phyloP scores from a whole-genome alignment of 2,329 filamentous ascomycete species.

The Nannizziopsis arthrosporioides region DNA sequence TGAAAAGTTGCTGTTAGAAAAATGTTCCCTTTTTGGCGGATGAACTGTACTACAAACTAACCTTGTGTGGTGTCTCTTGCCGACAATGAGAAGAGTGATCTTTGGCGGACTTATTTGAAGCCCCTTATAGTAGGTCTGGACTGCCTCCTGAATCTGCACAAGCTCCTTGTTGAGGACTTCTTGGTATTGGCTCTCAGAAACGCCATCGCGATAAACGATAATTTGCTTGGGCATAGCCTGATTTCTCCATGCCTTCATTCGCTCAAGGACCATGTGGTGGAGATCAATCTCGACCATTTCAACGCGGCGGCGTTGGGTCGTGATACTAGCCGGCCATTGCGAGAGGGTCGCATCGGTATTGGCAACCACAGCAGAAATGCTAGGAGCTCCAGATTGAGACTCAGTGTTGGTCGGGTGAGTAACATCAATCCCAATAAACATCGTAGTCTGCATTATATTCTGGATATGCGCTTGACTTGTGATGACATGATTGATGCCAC shows the following conservation, averaged over 20 bases:
- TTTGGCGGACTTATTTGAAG: slow-evolving; percentile 39
- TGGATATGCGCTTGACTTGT: slow-evolving; percentile 38
- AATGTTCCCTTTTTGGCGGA: not conserved
- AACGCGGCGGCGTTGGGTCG: slow-evolving; percentile 48
- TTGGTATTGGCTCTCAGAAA: slow-evolving; percentile 73
- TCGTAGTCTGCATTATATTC: slow-evolving; percentile 58
- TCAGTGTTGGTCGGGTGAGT: slow-evolving; percentile 65
- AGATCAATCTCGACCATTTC: slow-evolving; percentile 59
- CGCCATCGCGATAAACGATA: slow-evolving; percentile 76
- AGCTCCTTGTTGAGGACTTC: slow-evolving; percentile 59
- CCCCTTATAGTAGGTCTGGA: slow-evolving; percentile 45
- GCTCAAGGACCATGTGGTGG: slow-evolving; percentile 48
- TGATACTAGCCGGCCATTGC: slow-evolving; percentile 68
- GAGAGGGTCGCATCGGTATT: slow-evolving; percentile 57
- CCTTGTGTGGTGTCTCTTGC: slow-evolving; percentile 79
- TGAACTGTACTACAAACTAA: not conserved
- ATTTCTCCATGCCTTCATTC: slow-evolving; percentile 53
- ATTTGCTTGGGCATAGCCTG: slow-evolving; percentile 52
- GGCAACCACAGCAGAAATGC: slow-evolving; percentile 68
- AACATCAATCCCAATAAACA: slow-evolving; percentile 80
- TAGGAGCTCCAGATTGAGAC: slow-evolving; percentile 50
- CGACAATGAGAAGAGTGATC: slow-evolving; percentile 64
- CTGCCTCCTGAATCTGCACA: slow-evolving; percentile 44
- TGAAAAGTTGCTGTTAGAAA: slow-evolving; percentile 2
- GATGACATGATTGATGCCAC: slow-evolving; percentile 66